Evolutionary conservation across 352 stramenopile genomes (phyloP), one percentile per base, ranked within the genome.

Genomic region (Phytophthora nicotianae): DNA sequence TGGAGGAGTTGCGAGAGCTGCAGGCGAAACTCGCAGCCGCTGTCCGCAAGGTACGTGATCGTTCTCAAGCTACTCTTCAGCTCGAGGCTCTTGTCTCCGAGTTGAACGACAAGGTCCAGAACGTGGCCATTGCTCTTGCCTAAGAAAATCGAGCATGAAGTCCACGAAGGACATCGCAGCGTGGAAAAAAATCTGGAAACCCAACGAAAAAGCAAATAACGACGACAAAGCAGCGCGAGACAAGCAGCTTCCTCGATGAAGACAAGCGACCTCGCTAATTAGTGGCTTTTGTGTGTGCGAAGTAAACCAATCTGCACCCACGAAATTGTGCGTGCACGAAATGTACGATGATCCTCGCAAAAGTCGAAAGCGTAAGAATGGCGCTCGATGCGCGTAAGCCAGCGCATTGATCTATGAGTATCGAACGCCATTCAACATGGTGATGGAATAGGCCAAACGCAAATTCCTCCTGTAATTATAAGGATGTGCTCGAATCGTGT

Each of bases 41-140:
- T 24, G 73, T 90, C 21, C 68, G 83, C 10, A 71, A 84, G 23
- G 52, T 91, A 48, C 74, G 80, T 29, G 81, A 89, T 45, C 80
- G 80, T 17, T 88, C 83, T 5, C 77, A 91, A 46, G 65, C 75
- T 43, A 75, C 77, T 14, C 59, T 87, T 37, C 77, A 86, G 37
- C 66, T 91, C 17, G 83, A 91, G 45, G 67, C 70, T 24, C 58
- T 91, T 16, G 70, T 91, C 19, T 74, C 74, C 1, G 83, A 91
- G 52, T 65, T 91, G 21, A 86, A 80, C 10, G 83, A 91, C 55
- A 91, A 91, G 55, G 79, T 91, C 17, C 72, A 86, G 26, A 87
- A 72, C 20, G 75, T 89, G 42, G 74, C 76, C 23, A 60, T 88
- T 24, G 79, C 70, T 38, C 58, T 89, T 60, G 79, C 76, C 37